Conservation (phyloP, 2,329 filamentous ascomycete species). For the Penicillium sp. region DNA sequence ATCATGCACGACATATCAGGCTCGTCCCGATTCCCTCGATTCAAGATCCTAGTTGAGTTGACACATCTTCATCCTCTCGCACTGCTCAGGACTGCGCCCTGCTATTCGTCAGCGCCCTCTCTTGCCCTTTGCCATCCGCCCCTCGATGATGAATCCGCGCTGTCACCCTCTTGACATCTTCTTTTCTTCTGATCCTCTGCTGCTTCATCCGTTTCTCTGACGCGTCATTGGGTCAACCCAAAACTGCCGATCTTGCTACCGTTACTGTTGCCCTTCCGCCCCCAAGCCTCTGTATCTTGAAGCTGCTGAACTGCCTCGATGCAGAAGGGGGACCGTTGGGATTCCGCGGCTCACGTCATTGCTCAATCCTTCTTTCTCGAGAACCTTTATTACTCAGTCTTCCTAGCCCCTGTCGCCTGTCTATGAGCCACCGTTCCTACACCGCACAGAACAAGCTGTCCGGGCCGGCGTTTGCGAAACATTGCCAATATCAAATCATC, state of each 20-base stretch:
- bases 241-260: conserved; percentile 8
- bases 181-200: conserved; percentile 7
- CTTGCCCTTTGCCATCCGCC: conserved; percentile 15
- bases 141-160: conserved; percentile 17
- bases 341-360: not conserved
- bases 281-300: not conserved
- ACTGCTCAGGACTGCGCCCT: conserved; percentile 18
- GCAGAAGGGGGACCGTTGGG: conserved; percentile 1
- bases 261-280: conserved; percentile 15
- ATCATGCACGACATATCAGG: conserved; percentile 33
- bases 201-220: conserved; percentile 7
- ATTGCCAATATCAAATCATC: not conserved
- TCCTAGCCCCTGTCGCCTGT: not conserved
- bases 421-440: not conserved
- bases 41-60: conserved; percentile 23
- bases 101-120: conserved; percentile 27
- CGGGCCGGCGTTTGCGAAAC: not conserved
- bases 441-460: not conserved
- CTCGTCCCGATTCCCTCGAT: conserved; percentile 22
- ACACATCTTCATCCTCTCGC: conserved; percentile 23
- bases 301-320: conserved; percentile 13
- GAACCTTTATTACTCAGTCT: not conserved
- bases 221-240: conserved; percentile 8
- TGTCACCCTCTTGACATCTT: not conserved
- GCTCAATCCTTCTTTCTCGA: not conserved